phyloP scores from a whole-genome alignment of 2,329 filamentous ascomycete genomes.

The Botrytis fragariae region DNA sequence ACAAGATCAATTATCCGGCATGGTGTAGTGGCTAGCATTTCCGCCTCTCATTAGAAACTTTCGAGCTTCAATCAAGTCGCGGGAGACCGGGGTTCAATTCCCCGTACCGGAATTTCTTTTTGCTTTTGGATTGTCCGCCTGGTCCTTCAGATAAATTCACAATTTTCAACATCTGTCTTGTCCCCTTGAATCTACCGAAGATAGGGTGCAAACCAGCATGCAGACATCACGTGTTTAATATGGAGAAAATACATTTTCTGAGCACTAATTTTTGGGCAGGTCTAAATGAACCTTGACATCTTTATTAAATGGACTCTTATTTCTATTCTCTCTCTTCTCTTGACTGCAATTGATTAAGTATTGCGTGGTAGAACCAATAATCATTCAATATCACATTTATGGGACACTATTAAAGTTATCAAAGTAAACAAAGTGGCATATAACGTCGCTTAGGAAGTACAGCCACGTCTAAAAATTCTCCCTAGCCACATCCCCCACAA shows the following conservation, averaged over 20 bases:
- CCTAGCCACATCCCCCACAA: neutral
- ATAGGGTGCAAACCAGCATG: neutral
- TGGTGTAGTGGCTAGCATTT: constrained; percentile 21
- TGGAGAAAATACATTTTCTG: neutral
- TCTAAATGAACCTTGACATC: neutral
- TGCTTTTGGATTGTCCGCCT: neutral
- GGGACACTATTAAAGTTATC: neutral
- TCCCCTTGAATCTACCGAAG: neutral
- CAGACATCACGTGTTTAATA: neutral
- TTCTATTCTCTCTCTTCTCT: neutral
- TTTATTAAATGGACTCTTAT: neutral
- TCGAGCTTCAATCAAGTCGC: neutral
- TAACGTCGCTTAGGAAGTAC: no score
- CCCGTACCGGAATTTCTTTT: neutral
- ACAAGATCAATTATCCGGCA: neutral
- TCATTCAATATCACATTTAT: neutral
- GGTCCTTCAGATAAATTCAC: neutral
- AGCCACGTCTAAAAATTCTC: neutral
- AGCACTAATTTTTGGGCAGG: neutral
- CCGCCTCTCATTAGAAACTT: constrained; percentile 4
- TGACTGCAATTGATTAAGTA: neutral
- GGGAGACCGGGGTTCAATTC: constrained; percentile 21
- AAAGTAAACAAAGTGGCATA: neutral
- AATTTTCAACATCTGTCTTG: no score
- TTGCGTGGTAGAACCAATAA: neutral